These are phyloP conservation scores for Angomonas ambiguus DNA, from an alignment of 208 protist species.

Conservation along the genomic window DNA sequence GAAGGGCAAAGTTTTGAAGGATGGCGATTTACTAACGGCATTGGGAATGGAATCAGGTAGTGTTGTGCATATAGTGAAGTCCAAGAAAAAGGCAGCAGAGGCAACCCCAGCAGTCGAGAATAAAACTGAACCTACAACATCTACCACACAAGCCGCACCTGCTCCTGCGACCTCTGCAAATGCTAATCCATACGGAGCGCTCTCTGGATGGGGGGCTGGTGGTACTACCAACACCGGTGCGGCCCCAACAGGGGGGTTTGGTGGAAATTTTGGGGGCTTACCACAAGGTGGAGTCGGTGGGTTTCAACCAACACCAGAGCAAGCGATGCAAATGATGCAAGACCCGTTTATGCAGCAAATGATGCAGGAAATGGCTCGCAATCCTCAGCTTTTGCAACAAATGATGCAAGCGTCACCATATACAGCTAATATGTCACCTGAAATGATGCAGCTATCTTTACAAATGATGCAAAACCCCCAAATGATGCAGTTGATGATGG, in stretches of 20 bases:
- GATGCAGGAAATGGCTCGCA: constrained; percentile 12
- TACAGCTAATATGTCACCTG: background rate
- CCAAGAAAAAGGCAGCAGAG: constrained; percentile 34
- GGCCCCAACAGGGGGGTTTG: constrained; percentile 2
- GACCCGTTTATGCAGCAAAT: constrained; percentile 37
- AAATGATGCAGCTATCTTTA: background rate
- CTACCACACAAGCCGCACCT: constrained; percentile 2
- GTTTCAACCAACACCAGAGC: constrained; percentile 5
- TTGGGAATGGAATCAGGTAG: constrained; percentile 74
- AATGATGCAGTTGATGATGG: constrained; percentile 35
- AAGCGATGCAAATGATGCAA: constrained; percentile 59
- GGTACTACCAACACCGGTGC: constrained; percentile 8
- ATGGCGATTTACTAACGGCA: constrained; percentile 61
- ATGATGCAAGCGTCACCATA: background rate
- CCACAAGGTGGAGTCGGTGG: constrained; percentile 15
- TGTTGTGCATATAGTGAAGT: constrained; percentile 83
- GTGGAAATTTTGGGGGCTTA: constrained; percentile 1
- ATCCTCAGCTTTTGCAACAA: constrained; percentile 16
- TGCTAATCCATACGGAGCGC: constrained; percentile 66
- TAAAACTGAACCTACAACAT: background rate
- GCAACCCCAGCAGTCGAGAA: constrained; percentile 9
- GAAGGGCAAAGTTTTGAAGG: constrained; percentile 83
- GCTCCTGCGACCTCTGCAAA: constrained; percentile 2
- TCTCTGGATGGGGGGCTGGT: constrained; percentile 40
- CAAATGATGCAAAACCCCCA: constrained; percentile 22